These are phyloP conservation scores for Purshia tridentata DNA, from an alignment of 306 rosid species.

Conservation along the genomic window DNA sequence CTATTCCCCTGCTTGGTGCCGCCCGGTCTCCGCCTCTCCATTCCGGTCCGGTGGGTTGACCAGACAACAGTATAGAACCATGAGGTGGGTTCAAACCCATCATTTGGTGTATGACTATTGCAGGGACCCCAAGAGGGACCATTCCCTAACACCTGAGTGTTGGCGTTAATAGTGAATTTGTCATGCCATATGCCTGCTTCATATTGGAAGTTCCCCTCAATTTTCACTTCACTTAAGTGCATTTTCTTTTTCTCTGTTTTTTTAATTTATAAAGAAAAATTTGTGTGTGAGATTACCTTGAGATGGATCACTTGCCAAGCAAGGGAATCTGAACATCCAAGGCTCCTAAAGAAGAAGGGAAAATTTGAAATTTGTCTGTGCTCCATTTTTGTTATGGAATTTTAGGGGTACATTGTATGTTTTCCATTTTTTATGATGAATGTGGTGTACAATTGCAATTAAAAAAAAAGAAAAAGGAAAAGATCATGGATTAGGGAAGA, in stretches of 20 bases:
- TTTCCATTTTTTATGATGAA: background rate
- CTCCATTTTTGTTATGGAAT: slow-evolving; percentile 6
- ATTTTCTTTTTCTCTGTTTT: slow-evolving; percentile 23
- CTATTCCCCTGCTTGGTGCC: slow-evolving; percentile 65
- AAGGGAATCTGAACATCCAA: slow-evolving; percentile 41
- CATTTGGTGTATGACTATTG: slow-evolving; percentile 87
- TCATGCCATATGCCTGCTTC: slow-evolving; percentile 6
- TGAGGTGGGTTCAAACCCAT: slow-evolving; percentile 82
- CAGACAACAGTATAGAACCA: slow-evolving; percentile 49
- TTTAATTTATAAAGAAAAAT: background rate
- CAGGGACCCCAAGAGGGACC: slow-evolving; percentile 72
- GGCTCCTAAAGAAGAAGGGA: slow-evolving; percentile 21
- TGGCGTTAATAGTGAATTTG: slow-evolving; percentile 32
- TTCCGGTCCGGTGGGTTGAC: slow-evolving; percentile 78
- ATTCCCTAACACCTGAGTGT: slow-evolving; percentile 84
- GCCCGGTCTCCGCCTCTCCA: slow-evolving; percentile 69
- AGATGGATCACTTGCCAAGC: slow-evolving; percentile 34
- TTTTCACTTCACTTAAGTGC: slow-evolving; percentile 18
- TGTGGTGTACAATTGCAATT: background rate
- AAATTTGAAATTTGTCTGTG: slow-evolving; percentile 32
- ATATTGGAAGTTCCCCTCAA: slow-evolving; percentile 11
- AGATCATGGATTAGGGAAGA: background rate
- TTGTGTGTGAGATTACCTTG: slow-evolving; percentile 26
- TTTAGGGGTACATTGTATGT: slow-evolving; percentile 18
- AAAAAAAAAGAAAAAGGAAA: background rate